A percentile compares a stretch with the other conserved stretches of the same genome.
Conservation (phyloP, 140 eudicot genomes). For the Ambrosia hybrid region DNA sequence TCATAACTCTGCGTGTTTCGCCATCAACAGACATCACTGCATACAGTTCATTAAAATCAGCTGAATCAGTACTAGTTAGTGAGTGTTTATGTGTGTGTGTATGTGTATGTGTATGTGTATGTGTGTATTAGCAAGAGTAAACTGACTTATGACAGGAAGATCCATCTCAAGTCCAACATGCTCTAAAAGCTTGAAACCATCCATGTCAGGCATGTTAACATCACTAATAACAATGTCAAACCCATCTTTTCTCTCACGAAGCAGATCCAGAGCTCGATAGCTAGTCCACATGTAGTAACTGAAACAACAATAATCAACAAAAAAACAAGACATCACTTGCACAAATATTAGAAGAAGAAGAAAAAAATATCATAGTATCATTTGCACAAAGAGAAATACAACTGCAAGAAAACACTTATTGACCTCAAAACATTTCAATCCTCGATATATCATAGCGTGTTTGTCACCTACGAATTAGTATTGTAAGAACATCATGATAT, state of each 20-base stretch:
- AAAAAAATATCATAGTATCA: background rate
- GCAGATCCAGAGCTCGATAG: constrained; percentile 80
- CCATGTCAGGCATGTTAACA: constrained; percentile 99
- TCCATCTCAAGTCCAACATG: constrained; percentile 99
- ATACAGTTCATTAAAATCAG: background rate
- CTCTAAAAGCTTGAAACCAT: constrained; percentile 98
- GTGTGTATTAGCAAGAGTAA: no score
- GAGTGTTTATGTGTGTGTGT: no score
- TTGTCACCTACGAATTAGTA: background rate
- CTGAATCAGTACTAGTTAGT: background rate
- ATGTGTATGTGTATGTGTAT: no score
- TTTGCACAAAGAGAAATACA: background rate
- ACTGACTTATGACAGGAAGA: constrained; percentile 94
- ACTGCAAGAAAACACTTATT: no score
- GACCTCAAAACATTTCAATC: background rate
- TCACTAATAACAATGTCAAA: constrained; percentile 95
- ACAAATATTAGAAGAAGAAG: no score
- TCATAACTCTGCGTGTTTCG: constrained; percentile 98
- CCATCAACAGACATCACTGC: constrained; percentile 99
- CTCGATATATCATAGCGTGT: background rate
- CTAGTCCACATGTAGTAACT: constrained; percentile 91
- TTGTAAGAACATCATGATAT: background rate
- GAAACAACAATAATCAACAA: constrained; percentile 27
- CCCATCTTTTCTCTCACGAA: constrained; percentile 88
- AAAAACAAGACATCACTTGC: background rate